Percentiles rank a stretch among this genome's conserved stretches.
Evolutionary conservation across 257 asterid genomes (phyloP).

Genomic region (Solanum clarkiae): DNA sequence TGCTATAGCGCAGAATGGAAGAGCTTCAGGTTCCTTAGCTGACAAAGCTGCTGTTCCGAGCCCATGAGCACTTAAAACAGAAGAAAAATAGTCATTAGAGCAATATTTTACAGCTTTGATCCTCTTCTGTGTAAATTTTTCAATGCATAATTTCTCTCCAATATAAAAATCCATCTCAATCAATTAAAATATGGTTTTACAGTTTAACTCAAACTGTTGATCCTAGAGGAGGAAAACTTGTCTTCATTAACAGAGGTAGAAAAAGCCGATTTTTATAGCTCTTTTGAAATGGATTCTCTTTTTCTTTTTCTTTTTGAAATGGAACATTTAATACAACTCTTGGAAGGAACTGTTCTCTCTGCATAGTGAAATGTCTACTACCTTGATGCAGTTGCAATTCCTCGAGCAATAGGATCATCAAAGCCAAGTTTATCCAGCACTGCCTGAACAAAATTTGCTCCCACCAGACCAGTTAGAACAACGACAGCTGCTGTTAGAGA

Average conservation of each 20-base stretch:
- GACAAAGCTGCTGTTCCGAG: constrained; percentile 97
- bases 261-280: neutral
- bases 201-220: neutral
- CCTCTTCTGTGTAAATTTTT: neutral
- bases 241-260: neutral
- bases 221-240: neutral
- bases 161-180: neutral
- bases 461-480: constrained; percentile 85
- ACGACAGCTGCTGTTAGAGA: constrained; percentile 98
- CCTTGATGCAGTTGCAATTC: constrained; percentile 99
- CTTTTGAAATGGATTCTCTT: neutral
- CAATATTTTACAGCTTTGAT: neutral
- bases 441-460: constrained; percentile 90
- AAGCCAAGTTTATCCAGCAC: constrained; percentile 75
- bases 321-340: neutral
- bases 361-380: constrained; percentile 1
- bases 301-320: neutral
- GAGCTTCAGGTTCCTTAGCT: constrained; percentile 98
- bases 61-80: constrained; percentile 72
- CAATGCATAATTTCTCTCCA: neutral
- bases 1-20: constrained; percentile 95
- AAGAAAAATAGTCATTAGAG: neutral
- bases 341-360: neutral
- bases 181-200: neutral
- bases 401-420: constrained; percentile 92